These are phyloP conservation scores for Cyclanthera cordifolia DNA, from an alignment of 306 rosid genomes.

Conservation along the genomic window DNA sequence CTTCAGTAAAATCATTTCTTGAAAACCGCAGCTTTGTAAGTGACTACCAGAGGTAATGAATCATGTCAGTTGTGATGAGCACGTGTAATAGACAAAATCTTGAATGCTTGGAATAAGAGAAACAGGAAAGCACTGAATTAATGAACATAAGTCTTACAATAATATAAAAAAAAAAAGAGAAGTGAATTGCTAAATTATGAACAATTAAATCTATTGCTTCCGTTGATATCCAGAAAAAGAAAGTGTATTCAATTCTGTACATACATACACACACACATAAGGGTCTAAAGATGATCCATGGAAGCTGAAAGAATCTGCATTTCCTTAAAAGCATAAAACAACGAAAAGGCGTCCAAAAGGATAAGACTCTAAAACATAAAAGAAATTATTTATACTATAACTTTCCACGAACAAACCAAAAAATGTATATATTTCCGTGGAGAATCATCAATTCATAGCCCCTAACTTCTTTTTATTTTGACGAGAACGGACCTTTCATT, in stretches of 20 bases:
- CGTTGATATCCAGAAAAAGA: background rate
- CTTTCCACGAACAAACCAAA: background rate
- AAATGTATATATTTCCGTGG: background rate
- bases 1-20: constrained; percentile 47
- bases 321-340: background rate
- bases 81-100: background rate
- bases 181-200: background rate
- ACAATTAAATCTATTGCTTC: background rate
- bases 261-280: no score
- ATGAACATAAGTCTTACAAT: background rate
- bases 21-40: constrained; percentile 88
- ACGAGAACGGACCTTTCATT: no score
- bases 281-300: background rate
- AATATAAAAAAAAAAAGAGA: background rate
- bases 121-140: background rate
- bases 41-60: constrained; percentile 42
- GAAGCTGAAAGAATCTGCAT: background rate
- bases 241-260: background rate
- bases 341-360: background rate
- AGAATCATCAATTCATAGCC: background rate
- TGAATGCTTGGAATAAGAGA: background rate
- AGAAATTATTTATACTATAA: background rate
- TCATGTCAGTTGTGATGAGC: constrained; percentile 9
- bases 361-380: background rate
- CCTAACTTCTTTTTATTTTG: no score